phyloP scores from a whole-genome alignment of 371 early-diverging fungal species.

The Mucor velutinosus region DNA sequence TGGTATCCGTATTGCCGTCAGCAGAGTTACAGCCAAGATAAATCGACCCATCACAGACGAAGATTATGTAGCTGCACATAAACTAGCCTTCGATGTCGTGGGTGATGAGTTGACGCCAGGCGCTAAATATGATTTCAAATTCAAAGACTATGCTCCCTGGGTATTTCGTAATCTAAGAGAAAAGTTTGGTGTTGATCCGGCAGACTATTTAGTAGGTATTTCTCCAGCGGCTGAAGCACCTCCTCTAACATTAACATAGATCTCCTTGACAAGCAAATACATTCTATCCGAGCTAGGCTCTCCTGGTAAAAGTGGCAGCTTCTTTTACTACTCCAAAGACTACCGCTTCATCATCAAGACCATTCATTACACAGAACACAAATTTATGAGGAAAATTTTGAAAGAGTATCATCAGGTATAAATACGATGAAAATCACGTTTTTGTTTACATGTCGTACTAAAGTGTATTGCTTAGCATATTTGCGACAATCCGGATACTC shows the following conservation, averaged over 20 bases:
- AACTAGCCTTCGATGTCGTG: constrained; percentile 91
- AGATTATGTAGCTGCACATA: constrained; percentile 90
- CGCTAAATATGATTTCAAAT: constrained; percentile 96
- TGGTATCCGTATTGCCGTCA: constrained; percentile 84
- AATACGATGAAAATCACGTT: not conserved
- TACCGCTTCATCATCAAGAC: constrained; percentile 99
- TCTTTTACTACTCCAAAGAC: constrained; percentile 97
- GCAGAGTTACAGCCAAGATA: constrained; percentile 85
- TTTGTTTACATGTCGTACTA: not conserved
- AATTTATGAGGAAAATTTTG: constrained; percentile 86
- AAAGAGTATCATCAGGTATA: constrained; percentile 82
- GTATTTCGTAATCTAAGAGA: constrained; percentile 91
- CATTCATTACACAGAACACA: constrained; percentile 93
- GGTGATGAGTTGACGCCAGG: constrained; percentile 94
- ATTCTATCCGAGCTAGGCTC: constrained; percentile 94
- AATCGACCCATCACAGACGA: constrained; percentile 66
- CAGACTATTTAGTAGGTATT: constrained; percentile 84
- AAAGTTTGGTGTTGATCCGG: constrained; percentile 87
- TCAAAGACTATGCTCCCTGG: constrained; percentile 98
- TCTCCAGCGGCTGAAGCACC: no score
- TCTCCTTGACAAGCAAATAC: constrained; percentile 95
- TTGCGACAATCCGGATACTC: constrained; percentile 86
- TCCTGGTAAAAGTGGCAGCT: constrained; percentile 96
- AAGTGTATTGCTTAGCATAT: constrained; percentile 67
- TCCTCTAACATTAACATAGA: constrained; percentile 36